Percentiles rank a stretch among this genome's conserved stretches.
phyloP scores from a whole-genome alignment of 768 basidiomycete species.

The Mycena galericulata region DNA sequence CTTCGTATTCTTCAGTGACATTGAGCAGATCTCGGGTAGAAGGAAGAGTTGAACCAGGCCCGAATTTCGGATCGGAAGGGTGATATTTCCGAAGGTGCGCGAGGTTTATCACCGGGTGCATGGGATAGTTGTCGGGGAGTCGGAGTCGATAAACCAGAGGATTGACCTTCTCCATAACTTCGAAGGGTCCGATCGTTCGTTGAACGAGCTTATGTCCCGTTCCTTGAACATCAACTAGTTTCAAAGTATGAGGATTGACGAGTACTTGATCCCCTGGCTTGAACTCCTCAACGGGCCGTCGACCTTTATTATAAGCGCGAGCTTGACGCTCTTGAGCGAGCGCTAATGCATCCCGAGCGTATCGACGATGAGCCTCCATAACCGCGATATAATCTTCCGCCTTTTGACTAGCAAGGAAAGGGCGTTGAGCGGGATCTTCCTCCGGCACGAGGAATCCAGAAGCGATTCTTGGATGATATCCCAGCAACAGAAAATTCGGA shows the following conservation, averaged over 20 bases:
- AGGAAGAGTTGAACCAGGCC: not conserved
- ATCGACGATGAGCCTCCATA: constrained; percentile 3
- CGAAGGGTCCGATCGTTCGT: constrained; percentile 27
- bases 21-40: not conserved
- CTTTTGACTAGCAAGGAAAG: constrained; percentile 18
- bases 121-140: constrained; percentile 24
- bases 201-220: constrained; percentile 28
- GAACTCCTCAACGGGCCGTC: not conserved
- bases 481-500: constrained; percentile 44
- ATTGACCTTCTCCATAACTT: constrained; percentile 29
- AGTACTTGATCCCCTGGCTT: constrained; percentile 39
- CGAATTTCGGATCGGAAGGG: not conserved
- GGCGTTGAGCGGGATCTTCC: not conserved
- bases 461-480: constrained; percentile 39
- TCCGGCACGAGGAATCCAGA: constrained; percentile 7
- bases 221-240: constrained; percentile 19
- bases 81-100: constrained; percentile 24
- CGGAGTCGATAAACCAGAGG: constrained; percentile 18
- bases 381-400: constrained; percentile 17
- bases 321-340: constrained; percentile 43
- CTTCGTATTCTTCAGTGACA: not conserved
- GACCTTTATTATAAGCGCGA: constrained; percentile 36
- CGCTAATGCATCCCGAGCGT: constrained; percentile 29
- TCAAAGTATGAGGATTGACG: constrained; percentile 26
- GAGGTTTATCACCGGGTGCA: constrained; percentile 28